These are phyloP conservation scores for Ophiocordyceps camponoti-leonardi DNA, from an alignment of 2,329 filamentous ascomycete species.

Conservation along the genomic window DNA sequence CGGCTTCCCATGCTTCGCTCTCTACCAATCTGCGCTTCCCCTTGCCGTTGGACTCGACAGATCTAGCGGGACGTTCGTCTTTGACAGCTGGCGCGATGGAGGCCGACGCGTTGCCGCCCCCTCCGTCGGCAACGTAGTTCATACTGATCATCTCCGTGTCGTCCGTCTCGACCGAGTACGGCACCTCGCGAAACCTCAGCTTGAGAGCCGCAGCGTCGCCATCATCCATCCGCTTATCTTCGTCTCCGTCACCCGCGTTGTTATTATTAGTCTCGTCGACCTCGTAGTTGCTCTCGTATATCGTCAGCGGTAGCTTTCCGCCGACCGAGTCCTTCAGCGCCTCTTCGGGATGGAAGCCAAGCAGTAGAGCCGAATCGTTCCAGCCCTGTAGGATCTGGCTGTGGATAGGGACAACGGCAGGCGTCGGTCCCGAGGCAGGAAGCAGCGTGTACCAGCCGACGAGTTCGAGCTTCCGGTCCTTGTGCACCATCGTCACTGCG, in stretches of 20 bases:
- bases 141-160: constrained; percentile 97
- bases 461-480: constrained; percentile 63
- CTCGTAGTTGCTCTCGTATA: constrained; percentile 77
- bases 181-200: constrained; percentile 65
- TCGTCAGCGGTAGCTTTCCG: constrained; percentile 71
- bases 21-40: constrained; percentile 29
- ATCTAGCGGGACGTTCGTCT: constrained; percentile 23
- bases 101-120: constrained; percentile 63
- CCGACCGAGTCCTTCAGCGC: constrained; percentile 38
- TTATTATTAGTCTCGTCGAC: constrained; percentile 34
- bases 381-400: constrained; percentile 54
- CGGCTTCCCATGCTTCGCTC: constrained; percentile 10
- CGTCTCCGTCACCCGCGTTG: constrained; percentile 28
- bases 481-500: constrained; percentile 79
- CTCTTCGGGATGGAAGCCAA: constrained; percentile 65
- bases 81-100: constrained; percentile 10
- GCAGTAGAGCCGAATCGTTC: constrained; percentile 75
- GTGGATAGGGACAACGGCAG: constrained; percentile 56
- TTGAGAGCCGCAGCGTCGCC: constrained; percentile 30
- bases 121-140: constrained; percentile 67
- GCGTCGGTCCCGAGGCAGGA: constrained; percentile 52
- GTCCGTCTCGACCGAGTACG: constrained; percentile 79
- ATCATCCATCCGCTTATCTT: constrained; percentile 60
- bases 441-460: constrained; percentile 87
- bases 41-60: constrained; percentile 32